phyloP scores from a whole-genome alignment of 2,329 filamentous ascomycete genomes.

The Cercospora citrullina region DNA sequence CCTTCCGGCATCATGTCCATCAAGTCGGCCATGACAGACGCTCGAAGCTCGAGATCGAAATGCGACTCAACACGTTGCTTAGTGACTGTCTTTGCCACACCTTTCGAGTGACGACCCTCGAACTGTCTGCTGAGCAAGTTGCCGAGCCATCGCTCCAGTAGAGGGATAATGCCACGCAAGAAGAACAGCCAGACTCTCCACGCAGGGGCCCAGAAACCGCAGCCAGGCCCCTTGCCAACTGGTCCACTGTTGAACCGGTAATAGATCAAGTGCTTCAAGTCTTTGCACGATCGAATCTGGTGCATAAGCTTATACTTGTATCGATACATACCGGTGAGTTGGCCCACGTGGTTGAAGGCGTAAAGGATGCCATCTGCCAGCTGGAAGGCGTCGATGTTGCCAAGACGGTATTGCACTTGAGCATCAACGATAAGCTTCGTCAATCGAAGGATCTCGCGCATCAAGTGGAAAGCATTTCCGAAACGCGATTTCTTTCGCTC shows the following conservation, averaged over 20 bases:
- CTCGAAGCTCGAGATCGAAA: constrained; percentile 94
- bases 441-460: constrained; percentile 93
- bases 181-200: constrained; percentile 99
- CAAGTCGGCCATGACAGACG: constrained; percentile 96
- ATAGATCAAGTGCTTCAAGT: constrained; percentile 98
- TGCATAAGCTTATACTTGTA: constrained; percentile 99
- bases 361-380: constrained; percentile 98
- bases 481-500: constrained; percentile 99
- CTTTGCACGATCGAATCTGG: constrained; percentile 98
- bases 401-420: constrained; percentile 94
- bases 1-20: constrained; percentile 99
- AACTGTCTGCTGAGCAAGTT: constrained; percentile 97
- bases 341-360: constrained; percentile 97
- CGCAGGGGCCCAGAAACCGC: constrained; percentile 97
- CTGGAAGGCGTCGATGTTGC: constrained; percentile 98
- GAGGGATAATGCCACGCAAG: constrained; percentile 95
- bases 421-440: constrained; percentile 98
- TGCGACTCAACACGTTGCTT: constrained; percentile 99
- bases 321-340: constrained; percentile 98
- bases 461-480: constrained; percentile 97
- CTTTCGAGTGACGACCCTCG: constrained; percentile 97
- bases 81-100: constrained; percentile 97
- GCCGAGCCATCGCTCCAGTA: constrained; percentile 95
- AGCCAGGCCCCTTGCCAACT: constrained; percentile 95
- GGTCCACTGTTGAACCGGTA: constrained; percentile 97